Base-by-base conservation (phyloP, 495 filamentous ascomycete species). In the Penicillium riverlandense region DNA sequence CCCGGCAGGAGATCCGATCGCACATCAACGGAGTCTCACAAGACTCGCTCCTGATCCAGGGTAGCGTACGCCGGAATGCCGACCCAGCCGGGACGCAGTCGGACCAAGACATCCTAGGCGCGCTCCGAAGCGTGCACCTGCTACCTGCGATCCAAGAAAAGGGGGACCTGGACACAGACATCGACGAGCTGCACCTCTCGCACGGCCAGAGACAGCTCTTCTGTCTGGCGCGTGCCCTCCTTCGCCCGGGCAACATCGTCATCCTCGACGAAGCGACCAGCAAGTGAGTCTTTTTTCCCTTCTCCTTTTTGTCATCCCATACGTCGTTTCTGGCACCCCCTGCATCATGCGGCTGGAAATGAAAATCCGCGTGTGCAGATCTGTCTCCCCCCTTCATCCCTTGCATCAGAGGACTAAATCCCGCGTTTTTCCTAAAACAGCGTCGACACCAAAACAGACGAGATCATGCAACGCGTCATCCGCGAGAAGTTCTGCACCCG, bases 181-280 rank as follows among this genome's bases (percentile, higher is more conserved):
- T 83, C 37, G 67, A 70, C 7, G 67, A 63, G 9, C 62, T 72
- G 35, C 63, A 66, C 47, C 67, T 84, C 5, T 80, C 74, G 0
- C 72, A 76, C 37, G 83, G 83, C 1, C 81, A 86, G 50, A 67
- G 67, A 31, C 83, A 85, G 61, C 72, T 86, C 5, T 74, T 85
- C 50, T 76, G 74, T 47, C 67, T 86, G n/a, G 79, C 75, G 4
- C 69, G 81, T 2, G 81, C 77, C 0, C 59, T 86, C 8, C 60
- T 86, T 29, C 59, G 72, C 22, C 53, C 46, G 12, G 63, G 68
- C 11, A 67, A 63, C 34, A 67, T 77, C 40, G 57, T 77, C 12
- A 61, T 76, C 11, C 61, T 77, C n/a, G 74, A 77, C 35, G 73
- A 77, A 51, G 66, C 66, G 7, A 75, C 69, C 13, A 74, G 72